Evolutionary conservation across 2,329 filamentous ascomycete genomes (phyloP).

Genomic region (Xylaria sp.): DNA sequence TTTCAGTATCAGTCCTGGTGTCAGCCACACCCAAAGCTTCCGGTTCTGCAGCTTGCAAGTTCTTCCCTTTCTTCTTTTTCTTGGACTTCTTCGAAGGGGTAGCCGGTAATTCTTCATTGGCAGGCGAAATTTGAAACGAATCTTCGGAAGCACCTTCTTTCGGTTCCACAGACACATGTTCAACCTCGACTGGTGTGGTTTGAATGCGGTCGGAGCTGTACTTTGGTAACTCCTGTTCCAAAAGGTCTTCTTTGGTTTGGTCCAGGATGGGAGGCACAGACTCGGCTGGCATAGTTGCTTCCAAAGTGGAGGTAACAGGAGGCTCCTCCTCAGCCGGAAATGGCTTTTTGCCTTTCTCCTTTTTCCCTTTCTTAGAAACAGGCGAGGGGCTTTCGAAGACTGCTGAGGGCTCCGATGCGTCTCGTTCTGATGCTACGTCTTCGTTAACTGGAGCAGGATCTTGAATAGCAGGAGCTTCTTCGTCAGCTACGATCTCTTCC

Average conservation of each 20-base stretch:
- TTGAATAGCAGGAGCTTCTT: background rate
- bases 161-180: constrained; percentile 4
- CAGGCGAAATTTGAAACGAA: constrained; percentile 16
- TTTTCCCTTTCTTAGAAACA: constrained; percentile 43
- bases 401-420: constrained; percentile 18
- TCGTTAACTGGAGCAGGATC: background rate
- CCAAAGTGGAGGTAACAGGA: background rate
- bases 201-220: background rate
- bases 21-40: background rate
- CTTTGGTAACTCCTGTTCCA: background rate
- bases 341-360: constrained; percentile 46
- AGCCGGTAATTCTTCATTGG: constrained; percentile 27
- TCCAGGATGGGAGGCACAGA: background rate
- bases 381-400: constrained; percentile 36
- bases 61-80: constrained; percentile 35
- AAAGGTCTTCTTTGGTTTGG: background rate
- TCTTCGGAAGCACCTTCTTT: constrained; percentile 21
- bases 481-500: constrained; percentile 5
- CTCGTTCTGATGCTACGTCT: constrained; percentile 17
- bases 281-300: constrained; percentile 7
- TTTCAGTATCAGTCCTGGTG: background rate
- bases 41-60: background rate
- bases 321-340: constrained; percentile 30
- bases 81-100: constrained; percentile 34
- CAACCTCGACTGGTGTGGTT: background rate